Conservation (phyloP, 371 early-diverging fungal genomes). For the Umbelopsis sp. region DNA sequence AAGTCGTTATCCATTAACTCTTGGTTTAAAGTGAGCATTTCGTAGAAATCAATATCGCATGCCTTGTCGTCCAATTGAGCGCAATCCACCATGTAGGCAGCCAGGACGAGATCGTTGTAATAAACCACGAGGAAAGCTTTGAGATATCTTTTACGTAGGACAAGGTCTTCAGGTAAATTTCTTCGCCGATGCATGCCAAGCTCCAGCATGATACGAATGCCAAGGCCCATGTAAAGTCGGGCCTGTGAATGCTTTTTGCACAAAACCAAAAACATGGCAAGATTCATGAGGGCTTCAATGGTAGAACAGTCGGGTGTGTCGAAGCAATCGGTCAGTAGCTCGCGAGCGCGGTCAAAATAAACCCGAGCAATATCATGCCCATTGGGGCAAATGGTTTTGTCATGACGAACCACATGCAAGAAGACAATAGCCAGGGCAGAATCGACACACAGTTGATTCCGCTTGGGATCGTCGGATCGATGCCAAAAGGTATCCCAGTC, state of each 20-base stretch:
- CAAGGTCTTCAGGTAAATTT: slow-evolving; percentile 25
- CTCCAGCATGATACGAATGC: slow-evolving; percentile 43
- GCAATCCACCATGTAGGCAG: slow-evolving; percentile 38
- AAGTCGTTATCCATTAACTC: slow-evolving; percentile 26
- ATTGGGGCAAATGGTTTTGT: slow-evolving; percentile 38
- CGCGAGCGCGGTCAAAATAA: slow-evolving; percentile 50
- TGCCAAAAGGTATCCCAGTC: slow-evolving; percentile 51
- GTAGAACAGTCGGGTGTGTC: slow-evolving; percentile 46
- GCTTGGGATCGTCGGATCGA: slow-evolving; percentile 42
- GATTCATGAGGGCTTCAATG: slow-evolving; percentile 44
- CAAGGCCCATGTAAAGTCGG: slow-evolving; percentile 41
- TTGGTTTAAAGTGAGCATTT: slow-evolving; percentile 35
- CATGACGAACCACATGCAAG: slow-evolving; percentile 43
- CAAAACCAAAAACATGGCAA: slow-evolving; percentile 42
- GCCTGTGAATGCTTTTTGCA: slow-evolving; percentile 47
- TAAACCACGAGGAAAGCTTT: slow-evolving; percentile 44
- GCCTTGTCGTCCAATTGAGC: slow-evolving; percentile 35
- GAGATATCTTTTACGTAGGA: slow-evolving; percentile 35
- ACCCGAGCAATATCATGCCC: slow-evolving; percentile 40
- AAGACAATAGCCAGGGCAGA: slow-evolving; percentile 49
- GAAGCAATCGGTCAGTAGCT: slow-evolving; percentile 45
- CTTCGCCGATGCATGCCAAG: slow-evolving; percentile 37
- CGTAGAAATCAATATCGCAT: slow-evolving; percentile 42
- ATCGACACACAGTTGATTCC: slow-evolving; percentile 49
- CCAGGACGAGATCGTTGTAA: slow-evolving; percentile 39